Percentiles rank a stretch among this genome's conserved stretches.
Evolutionary conservation across 345 rosid species (phyloP).

Genomic region (Isatis tinctoria): DNA sequence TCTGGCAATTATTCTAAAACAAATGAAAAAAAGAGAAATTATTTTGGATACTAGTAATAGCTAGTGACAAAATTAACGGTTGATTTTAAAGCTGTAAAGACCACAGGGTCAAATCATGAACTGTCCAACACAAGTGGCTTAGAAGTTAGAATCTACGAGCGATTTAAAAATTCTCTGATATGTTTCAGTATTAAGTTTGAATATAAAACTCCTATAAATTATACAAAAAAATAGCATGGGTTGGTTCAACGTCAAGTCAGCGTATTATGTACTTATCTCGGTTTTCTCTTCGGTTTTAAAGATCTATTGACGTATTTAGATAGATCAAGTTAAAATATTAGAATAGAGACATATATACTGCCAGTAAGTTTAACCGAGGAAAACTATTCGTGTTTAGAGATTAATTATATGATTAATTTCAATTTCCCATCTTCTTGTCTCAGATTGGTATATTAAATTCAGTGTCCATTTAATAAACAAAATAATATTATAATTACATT

Average conservation of each 20-base stretch:
- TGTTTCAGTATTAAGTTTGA: constrained; percentile 9
- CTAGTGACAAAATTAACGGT: background rate
- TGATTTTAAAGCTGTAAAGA: constrained; percentile 2
- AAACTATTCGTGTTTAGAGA: background rate
- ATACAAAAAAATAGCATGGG: constrained; percentile 6
- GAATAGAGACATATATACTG: background rate
- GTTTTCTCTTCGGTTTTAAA: constrained; percentile 12
- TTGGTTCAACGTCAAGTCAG: constrained; percentile 11
- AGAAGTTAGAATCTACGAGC: constrained; percentile 28
- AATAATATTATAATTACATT: background rate
- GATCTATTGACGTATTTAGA: background rate
- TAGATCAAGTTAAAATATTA: background rate
- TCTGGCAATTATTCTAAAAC: background rate
- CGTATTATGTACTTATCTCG: constrained; percentile 11
- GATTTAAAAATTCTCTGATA: constrained; percentile 7
- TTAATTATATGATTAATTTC: background rate
- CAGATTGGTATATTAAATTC: background rate
- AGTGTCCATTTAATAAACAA: background rate
- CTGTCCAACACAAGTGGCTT: constrained; percentile 20
- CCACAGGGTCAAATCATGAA: background rate
- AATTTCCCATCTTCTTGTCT: background rate
- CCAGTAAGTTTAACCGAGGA: background rate
- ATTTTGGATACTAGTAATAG: background rate
- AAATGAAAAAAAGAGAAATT: background rate
- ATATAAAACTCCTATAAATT: background rate